A percentile compares a stretch with the other conserved stretches of the same genome.
phyloP scores from a whole-genome alignment of 1,139 yeast species.

The Lodderomyces parapsilosis region DNA sequence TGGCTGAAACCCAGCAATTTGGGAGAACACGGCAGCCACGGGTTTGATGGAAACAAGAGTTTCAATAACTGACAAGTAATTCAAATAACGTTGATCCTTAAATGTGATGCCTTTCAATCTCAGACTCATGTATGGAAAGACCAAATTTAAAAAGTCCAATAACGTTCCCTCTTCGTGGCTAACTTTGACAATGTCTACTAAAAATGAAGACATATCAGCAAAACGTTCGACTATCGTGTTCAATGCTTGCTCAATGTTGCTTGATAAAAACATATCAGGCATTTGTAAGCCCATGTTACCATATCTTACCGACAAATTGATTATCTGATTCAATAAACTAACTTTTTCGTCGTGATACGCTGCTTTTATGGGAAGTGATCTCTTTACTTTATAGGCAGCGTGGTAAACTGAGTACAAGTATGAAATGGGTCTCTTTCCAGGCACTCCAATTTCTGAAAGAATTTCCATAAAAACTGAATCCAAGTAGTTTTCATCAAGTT shows the following conservation, averaged over 20 bases:
- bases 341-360: constrained; percentile 36
- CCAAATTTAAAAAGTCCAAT: constrained; percentile 55
- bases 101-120: constrained; percentile 29
- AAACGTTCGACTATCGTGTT: constrained; percentile 30
- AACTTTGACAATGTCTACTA: constrained; percentile 55
- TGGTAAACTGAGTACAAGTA: constrained; percentile 49
- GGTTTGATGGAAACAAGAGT: constrained; percentile 58
- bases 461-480: constrained; percentile 57
- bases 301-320: constrained; percentile 59
- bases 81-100: constrained; percentile 51
- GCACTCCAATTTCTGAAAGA: constrained; percentile 51
- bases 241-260: constrained; percentile 30
- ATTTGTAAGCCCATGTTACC: constrained; percentile 70
- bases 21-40: constrained; percentile 61
- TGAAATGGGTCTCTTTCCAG: constrained; percentile 38
- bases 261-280: constrained; percentile 60
- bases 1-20: constrained; percentile 55
- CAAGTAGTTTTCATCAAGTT: constrained; percentile 26
- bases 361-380: constrained; percentile 44
- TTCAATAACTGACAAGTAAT: constrained; percentile 55
- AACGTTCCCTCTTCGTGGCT: constrained; percentile 67
- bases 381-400: constrained; percentile 34
- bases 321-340: constrained; percentile 46
- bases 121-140: constrained; percentile 49
- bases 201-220: constrained; percentile 48